A percentile compares a stretch with the other conserved stretches of the same genome.
Evolutionary conservation across 805 yeast genomes (phyloP).

Genomic region (Ogataea zsoltii): DNA sequence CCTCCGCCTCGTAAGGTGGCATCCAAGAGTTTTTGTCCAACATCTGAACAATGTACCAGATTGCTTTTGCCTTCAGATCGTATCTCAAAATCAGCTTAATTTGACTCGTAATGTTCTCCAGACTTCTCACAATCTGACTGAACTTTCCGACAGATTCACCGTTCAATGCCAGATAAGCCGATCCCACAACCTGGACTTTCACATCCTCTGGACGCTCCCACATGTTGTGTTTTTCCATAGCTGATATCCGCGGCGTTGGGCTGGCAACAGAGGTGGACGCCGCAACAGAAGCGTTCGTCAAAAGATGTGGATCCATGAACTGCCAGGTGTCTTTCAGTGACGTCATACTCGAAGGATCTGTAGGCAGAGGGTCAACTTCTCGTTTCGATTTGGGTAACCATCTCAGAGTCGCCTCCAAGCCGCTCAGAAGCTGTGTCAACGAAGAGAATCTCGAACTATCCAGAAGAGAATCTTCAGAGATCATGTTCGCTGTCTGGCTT

Average conservation of each 20-base stretch:
- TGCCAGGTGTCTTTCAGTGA: slow-evolving; percentile 34
- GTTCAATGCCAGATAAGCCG: slow-evolving; percentile 28
- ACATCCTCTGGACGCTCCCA: slow-evolving; percentile 10
- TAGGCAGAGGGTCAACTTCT: slow-evolving; percentile 25
- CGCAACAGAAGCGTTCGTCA: slow-evolving; percentile 2
- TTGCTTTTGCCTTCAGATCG: slow-evolving; percentile 54
- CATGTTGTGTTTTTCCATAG: background rate
- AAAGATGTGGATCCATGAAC: slow-evolving; percentile 20
- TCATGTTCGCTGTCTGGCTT: slow-evolving; percentile 31
- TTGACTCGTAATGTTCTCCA: slow-evolving; percentile 39
- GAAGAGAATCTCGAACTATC: slow-evolving; percentile 52
- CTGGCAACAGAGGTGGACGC: slow-evolving; percentile 1
- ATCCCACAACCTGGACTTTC: background rate
- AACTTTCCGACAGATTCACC: slow-evolving; percentile 36
- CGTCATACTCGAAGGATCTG: slow-evolving; percentile 19
- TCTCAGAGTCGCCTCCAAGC: slow-evolving; percentile 54
- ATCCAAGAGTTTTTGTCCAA: slow-evolving; percentile 51
- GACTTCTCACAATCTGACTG: slow-evolving; percentile 35
- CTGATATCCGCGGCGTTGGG: background rate
- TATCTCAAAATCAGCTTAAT: slow-evolving; percentile 53
- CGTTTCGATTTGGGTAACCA: slow-evolving; percentile 63
- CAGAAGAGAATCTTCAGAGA: slow-evolving; percentile 48
- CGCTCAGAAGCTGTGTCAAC: slow-evolving; percentile 52
- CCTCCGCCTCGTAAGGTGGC: slow-evolving; percentile 54
- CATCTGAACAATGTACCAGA: slow-evolving; percentile 52